A percentile compares a stretch with the other conserved stretches of the same genome.
Evolutionary conservation across 768 basidiomycete genomes (phyloP).

Genomic region (Chalciporus pseudorubinellus): DNA sequence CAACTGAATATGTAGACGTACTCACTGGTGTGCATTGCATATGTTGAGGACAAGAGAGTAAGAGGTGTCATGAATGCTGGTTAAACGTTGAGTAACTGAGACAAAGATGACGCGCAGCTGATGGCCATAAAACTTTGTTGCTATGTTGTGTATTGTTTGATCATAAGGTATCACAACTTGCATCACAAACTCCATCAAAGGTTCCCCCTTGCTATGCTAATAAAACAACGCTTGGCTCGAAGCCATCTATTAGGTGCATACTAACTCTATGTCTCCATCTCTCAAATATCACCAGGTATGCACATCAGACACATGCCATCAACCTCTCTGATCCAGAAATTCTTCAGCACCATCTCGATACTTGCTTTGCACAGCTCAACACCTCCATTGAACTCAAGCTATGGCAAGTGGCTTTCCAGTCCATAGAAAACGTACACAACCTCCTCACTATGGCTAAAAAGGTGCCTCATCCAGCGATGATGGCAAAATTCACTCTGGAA

Average conservation of each 20-base stretch:
- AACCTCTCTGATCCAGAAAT: conserved; percentile 95
- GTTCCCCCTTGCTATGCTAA: no score
- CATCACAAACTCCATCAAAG: no score
- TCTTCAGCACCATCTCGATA: conserved; percentile 93
- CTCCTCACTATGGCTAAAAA: conserved; percentile 92
- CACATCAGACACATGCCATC: conserved; percentile 90
- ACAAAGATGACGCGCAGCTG: no score
- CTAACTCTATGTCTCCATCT: conserved; percentile 88
- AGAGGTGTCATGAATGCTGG: no score
- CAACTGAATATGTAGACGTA: no score
- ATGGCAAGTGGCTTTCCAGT: conserved; percentile 99
- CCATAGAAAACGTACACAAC: conserved; percentile 97
- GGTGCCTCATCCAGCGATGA: conserved; percentile 89
- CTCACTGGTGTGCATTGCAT: no score
- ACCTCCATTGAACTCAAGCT: conserved; percentile 97
- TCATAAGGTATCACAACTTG: no score
- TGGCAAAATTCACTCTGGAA: conserved; percentile 98
- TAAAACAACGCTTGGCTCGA: conserved; percentile 94
- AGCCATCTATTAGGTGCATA: conserved; percentile 84
- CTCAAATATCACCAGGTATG: conserved; percentile 91
- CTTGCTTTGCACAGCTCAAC: conserved; percentile 94
- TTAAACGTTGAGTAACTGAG: no score
- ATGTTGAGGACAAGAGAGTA: no score
- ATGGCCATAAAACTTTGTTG: no score
- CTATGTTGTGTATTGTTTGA: no score